Base-by-base conservation (phyloP, 1,284 basidiomycete genomes). In the Cutaneotrichosporon spelunceum region DNA sequence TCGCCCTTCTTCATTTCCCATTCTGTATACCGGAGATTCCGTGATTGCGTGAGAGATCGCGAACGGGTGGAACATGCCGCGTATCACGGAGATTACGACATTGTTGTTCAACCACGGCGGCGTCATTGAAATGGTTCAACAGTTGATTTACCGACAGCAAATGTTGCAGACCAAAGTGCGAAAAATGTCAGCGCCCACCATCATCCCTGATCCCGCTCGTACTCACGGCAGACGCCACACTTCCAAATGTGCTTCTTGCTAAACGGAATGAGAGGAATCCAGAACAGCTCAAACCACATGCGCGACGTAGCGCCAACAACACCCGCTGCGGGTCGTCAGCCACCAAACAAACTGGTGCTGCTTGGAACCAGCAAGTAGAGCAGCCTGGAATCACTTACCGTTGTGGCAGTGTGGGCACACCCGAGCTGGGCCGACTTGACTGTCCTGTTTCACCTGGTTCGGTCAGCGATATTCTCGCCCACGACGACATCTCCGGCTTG, bases 241-340 rank as follows among this genome's bases (percentile, higher is more conserved):
- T 73, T 64, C 75, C 75, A 78, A 54, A 78, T 71, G 14, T 66
- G 60, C 26, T 66, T 62, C 66, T 72, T 72, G 9, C 49, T 57
- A 64, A 76, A 77, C 10, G 76, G 76, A 27, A 78, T 72, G 19
- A 78, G 62, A 9, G 75, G 75, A 19, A 78, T 69, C 69, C 70
- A 78, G 68, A 75, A 78, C 52, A 77, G 66, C 59, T 77, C 73
- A 52, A 78, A 78, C 74, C 73, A 74, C 34, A 70, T 67, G 27
- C 74, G 64, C 8, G 65, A 61, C n/a, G 50, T 52, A 23, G 72
- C 72, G 8, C 72, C 70, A 26, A 69, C 66, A 52, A 70, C 67
- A 3, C 66, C 54, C 23, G 69, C 69, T 69, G 52, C 29, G 8
- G n/a, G n/a, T n/a, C 14, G 48, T 54, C 19, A 53, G 56, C 34